A percentile compares a stretch with the other conserved stretches of the same genome.
Conservation (phyloP, 129 eudicot genomes). For the Artemisia annua region DNA sequence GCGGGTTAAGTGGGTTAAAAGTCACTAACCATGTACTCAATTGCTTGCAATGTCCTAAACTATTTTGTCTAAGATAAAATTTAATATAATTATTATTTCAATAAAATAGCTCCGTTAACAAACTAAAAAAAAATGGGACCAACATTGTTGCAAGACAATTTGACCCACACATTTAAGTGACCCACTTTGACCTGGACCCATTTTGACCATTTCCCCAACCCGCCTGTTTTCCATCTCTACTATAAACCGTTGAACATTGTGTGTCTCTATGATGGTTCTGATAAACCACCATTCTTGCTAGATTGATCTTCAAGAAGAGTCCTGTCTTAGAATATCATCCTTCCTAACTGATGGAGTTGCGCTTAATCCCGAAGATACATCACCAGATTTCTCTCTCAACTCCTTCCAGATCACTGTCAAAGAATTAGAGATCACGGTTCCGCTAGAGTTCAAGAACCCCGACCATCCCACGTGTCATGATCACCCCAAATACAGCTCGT, state of each 20-base stretch:
- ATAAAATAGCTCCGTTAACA: too few relatives aligned
- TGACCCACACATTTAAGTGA: too few relatives aligned
- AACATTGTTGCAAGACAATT: too few relatives aligned
- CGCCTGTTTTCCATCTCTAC: too few relatives aligned
- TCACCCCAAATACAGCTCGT: conserved; percentile 29
- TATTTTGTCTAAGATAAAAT: too few relatives aligned
- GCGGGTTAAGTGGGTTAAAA: too few relatives aligned
- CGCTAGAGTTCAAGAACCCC: conserved; percentile 43
- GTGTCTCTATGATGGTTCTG: neutral
- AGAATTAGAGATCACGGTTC: conserved; percentile 63
- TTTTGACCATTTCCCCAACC: too few relatives aligned
- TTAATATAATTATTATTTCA: too few relatives aligned
- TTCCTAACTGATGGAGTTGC: conserved; percentile 80
- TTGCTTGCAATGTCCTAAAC: too few relatives aligned
- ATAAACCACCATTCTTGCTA: conserved; percentile 32
- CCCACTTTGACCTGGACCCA: too few relatives aligned
- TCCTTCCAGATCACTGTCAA: conserved; percentile 55
- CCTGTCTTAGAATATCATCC: conserved; percentile 82
- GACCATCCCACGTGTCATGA: neutral
- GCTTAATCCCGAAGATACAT: conserved; percentile 48
- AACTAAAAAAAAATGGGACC: too few relatives aligned
- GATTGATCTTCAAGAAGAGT: conserved; percentile 97
- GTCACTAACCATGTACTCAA: too few relatives aligned
- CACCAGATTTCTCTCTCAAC: conserved; percentile 61
- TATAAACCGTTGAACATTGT: neutral